Evolutionary conservation across 1,139 yeast species (phyloP).

Genomic region (Diutina rugosa): DNA sequence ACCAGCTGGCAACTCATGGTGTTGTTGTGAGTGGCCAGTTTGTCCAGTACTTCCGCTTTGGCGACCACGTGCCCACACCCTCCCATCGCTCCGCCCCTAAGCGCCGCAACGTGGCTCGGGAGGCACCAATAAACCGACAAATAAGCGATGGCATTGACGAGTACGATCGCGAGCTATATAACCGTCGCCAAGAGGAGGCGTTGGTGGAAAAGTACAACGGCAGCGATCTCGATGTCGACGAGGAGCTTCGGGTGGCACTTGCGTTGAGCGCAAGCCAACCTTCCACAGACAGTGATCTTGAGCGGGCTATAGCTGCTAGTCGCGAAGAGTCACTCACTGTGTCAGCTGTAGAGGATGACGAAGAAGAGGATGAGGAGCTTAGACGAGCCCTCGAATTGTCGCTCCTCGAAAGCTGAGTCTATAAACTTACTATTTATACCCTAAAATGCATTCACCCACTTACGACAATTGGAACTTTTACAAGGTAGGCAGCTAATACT

Average conservation of each 20-base stretch:
- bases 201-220: constrained; percentile 32
- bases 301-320: background rate
- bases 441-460: background rate
- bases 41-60: constrained; percentile 54
- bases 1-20: constrained; percentile 18
- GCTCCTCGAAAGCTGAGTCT: background rate
- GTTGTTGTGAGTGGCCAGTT: constrained; percentile 41
- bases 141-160: background rate
- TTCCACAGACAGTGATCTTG: background rate
- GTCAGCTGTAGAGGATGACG: background rate
- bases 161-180: constrained; percentile 1
- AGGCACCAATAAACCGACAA: background rate
- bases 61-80: constrained; percentile 14
- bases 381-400: constrained; percentile 11
- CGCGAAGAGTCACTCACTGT: background rate
- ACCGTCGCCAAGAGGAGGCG: constrained; percentile 9
- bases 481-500: no score
- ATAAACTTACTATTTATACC: background rate
- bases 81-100: background rate
- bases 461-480: no score
- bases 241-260: constrained; percentile 36
- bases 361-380: constrained; percentile 14
- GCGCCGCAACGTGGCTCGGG: background rate
- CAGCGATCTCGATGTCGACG: constrained; percentile 28
- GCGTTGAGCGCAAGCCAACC: constrained; percentile 33